Conservation (phyloP, 164 flowering plant species). For the Dillenia turbinata region DNA sequence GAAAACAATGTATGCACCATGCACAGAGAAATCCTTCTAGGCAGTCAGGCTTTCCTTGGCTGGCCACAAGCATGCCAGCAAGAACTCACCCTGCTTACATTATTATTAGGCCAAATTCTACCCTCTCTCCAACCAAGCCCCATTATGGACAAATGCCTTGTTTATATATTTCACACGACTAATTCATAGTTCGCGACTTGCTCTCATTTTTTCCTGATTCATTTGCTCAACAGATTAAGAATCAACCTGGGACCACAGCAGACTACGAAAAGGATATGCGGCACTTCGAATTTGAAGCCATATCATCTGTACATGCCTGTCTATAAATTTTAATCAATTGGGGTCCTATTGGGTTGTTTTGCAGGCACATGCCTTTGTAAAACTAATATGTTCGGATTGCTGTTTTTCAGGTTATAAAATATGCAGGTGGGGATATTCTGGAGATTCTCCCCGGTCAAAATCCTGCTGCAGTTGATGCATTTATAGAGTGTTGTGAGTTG, state of each 20-base stretch:
- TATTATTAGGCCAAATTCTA: too few species aligned
- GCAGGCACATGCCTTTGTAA: not conserved
- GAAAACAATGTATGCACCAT: too few species aligned
- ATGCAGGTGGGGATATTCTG: constrained; percentile 85
- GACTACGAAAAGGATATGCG: constrained; percentile 73
- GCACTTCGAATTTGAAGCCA: constrained; percentile 80
- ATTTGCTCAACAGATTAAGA: constrained; percentile 40
- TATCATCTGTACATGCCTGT: constrained; percentile 59
- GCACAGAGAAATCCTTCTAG: too few species aligned
- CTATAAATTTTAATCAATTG: constrained; percentile 2
- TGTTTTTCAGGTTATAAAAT: constrained; percentile 47
- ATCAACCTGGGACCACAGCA: constrained; percentile 42
- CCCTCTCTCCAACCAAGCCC: too few species aligned
- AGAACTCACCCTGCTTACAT: too few species aligned
- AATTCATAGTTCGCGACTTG: too few species aligned
- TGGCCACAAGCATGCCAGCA: too few species aligned
- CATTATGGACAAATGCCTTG: too few species aligned
- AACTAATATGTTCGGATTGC: not conserved
- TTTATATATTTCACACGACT: too few species aligned
- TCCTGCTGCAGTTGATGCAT: constrained; percentile 72
- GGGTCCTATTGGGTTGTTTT: not conserved
- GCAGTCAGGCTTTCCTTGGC: too few species aligned
- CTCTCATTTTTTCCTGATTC: not conserved
- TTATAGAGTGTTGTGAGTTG: constrained; percentile 70
- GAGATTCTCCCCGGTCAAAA: constrained; percentile 83